Percentiles rank a stretch among this genome's conserved stretches.
Evolutionary conservation across 352 stramenopile genomes (phyloP).

Genomic region (Phytophthora agathidicida): DNA sequence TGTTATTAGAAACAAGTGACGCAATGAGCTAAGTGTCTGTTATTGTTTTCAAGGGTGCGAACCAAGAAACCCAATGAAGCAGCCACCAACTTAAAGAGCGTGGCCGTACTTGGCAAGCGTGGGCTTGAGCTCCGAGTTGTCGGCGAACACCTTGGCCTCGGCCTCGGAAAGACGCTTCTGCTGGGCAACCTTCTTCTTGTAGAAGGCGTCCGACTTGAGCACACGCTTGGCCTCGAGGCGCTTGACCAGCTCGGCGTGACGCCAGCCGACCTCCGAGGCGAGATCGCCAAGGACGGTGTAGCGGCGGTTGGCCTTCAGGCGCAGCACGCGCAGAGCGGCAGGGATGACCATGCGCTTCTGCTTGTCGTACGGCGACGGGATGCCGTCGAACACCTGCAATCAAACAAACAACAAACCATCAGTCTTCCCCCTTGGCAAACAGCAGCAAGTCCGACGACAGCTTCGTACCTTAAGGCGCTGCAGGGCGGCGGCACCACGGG

Average conservation of each 20-base stretch:
- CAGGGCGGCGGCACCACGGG: constrained; percentile 95
- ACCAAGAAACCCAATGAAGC: constrained; percentile 32
- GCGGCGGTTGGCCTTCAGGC: constrained; percentile 94
- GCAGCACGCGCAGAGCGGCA: constrained; percentile 94
- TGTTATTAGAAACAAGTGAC: constrained; percentile 40
- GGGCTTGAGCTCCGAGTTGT: constrained; percentile 87
- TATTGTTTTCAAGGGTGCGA: constrained; percentile 34
- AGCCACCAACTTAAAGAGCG: constrained; percentile 61
- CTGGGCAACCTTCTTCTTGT: constrained; percentile 96
- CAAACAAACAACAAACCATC: not conserved
- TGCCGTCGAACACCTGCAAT: constrained; percentile 96
- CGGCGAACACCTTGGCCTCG: constrained; percentile 90
- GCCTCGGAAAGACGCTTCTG: constrained; percentile 90
- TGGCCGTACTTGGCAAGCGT: constrained; percentile 84
- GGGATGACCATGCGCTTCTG: constrained; percentile 99
- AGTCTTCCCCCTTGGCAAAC: not conserved
- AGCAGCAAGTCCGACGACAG: not conserved
- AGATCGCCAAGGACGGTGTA: constrained; percentile 97
- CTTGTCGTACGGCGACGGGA: constrained; percentile 98
- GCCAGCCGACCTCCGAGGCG: constrained; percentile 96
- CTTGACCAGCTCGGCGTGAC: constrained; percentile 95
- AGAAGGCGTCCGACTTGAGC: constrained; percentile 97
- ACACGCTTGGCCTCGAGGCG: constrained; percentile 94
- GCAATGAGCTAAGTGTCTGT: constrained; percentile 21
- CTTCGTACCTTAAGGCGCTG: constrained; percentile 91